These are phyloP conservation scores for Sporothrix pseudoabietina DNA, from an alignment of 2,329 filamentous ascomycete species.

Conservation along the genomic window DNA sequence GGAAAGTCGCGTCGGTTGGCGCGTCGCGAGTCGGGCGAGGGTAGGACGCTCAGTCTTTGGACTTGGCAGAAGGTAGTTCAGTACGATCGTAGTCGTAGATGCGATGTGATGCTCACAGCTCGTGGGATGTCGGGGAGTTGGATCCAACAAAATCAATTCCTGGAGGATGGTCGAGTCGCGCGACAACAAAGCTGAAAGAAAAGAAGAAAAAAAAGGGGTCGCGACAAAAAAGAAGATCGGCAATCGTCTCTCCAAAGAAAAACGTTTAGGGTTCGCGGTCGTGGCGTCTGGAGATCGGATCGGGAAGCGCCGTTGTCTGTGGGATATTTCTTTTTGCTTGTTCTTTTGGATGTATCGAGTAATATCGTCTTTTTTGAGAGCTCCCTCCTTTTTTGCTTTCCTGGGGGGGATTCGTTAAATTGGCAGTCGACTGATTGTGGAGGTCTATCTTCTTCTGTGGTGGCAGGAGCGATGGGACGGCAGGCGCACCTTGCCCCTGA, in stretches of 20 bases:
- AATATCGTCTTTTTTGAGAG: neutral
- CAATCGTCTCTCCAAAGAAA: neutral
- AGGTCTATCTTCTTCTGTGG: neutral
- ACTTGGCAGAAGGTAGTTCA: neutral
- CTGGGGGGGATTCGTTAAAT: slow-evolving; percentile 19
- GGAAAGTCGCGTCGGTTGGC: neutral
- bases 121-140: neutral
- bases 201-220: neutral
- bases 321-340: neutral
- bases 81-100: neutral
- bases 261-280: neutral
- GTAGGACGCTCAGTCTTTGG: neutral
- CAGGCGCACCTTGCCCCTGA: neutral
- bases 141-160: neutral
- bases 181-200: neutral
- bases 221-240: neutral
- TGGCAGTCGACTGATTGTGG: slow-evolving; percentile 20
- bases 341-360: neutral
- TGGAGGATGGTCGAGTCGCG: neutral
- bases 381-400: slow-evolving; percentile 1
- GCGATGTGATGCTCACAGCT: neutral
- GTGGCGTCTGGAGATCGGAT: neutral
- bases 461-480: neutral
- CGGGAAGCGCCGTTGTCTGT: neutral
- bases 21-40: neutral